These are phyloP conservation scores for Camellia granthamiana DNA, from an alignment of 148 eudicot species.

Conservation along the genomic window DNA sequence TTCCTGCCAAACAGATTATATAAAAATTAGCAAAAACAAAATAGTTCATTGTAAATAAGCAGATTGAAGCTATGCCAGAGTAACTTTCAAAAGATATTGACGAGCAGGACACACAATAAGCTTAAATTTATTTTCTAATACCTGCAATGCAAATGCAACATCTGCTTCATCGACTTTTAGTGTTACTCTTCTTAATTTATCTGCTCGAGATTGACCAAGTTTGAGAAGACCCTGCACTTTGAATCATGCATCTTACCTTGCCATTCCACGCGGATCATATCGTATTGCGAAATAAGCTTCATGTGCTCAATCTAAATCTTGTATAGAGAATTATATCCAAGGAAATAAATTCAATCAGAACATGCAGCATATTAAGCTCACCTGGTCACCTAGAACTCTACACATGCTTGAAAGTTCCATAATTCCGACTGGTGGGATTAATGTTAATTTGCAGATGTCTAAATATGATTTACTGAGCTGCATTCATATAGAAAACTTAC, in stretches of 20 bases:
- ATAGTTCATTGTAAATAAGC: neutral
- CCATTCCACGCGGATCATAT: neutral
- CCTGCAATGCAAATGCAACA: constrained; percentile 85
- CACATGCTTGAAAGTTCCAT: constrained; percentile 84
- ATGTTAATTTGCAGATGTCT: constrained; percentile 65
- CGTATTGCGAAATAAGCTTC: neutral
- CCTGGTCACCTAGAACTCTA: constrained; percentile 85
- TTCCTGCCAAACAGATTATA: constrained; percentile 44
- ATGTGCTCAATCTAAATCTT: neutral
- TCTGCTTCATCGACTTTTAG: constrained; percentile 79
- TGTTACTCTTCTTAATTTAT: constrained; percentile 60
- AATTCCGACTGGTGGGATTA: constrained; percentile 61
- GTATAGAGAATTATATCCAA: neutral
- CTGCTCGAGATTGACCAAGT: constrained; percentile 59
- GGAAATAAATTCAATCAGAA: neutral
- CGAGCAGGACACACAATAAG: neutral
- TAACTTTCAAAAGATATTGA: neutral
- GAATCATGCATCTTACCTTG: constrained; percentile 13
- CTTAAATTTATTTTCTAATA: constrained; percentile 9
- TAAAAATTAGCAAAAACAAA: neutral
- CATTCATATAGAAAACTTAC: constrained; percentile 10
- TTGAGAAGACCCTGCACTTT: constrained; percentile 70
- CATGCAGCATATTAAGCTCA: constrained; percentile 15
- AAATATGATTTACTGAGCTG: constrained; percentile 64
- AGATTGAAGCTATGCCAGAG: neutral